phyloP scores from a whole-genome alignment of 2,329 filamentous ascomycete genomes.

The Rhinocladiella mackenziei region DNA sequence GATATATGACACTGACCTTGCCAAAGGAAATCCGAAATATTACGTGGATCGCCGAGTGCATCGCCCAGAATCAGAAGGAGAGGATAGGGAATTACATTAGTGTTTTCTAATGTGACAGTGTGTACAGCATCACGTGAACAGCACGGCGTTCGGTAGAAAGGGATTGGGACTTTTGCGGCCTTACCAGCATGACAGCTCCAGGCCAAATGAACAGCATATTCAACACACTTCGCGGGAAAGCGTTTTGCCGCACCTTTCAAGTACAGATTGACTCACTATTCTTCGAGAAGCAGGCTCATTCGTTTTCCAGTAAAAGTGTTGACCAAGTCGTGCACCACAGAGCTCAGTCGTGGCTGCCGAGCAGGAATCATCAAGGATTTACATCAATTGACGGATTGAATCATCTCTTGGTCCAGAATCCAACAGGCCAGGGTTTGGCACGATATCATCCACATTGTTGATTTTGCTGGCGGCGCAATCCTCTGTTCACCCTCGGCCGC shows the following conservation, averaged over 20 bases:
- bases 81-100: conserved; percentile 98
- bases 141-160: conserved; percentile 24
- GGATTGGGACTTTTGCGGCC: not conserved
- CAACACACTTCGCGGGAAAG: not conserved
- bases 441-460: no score
- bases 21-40: conserved; percentile 95
- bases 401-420: not conserved
- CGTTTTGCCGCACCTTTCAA: not conserved
- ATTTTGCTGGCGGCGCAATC: not conserved
- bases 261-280: not conserved
- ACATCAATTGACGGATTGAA: not conserved
- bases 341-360: conserved; percentile 2
- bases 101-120: conserved; percentile 64
- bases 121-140: conserved; percentile 7
- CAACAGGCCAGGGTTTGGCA: no score
- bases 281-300: not conserved
- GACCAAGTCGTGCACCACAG: no score
- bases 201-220: conserved; percentile 8
- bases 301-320: no score
- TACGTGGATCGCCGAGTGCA: conserved; percentile 99
- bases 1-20: conserved; percentile 29
- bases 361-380: conserved; percentile 1
- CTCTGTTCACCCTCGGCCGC: not conserved
- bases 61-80: conserved; percentile 99
- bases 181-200: conserved; percentile 9